phyloP scores from a whole-genome alignment of 2,329 filamentous ascomycete genomes.

The Aspergillus sp. region DNA sequence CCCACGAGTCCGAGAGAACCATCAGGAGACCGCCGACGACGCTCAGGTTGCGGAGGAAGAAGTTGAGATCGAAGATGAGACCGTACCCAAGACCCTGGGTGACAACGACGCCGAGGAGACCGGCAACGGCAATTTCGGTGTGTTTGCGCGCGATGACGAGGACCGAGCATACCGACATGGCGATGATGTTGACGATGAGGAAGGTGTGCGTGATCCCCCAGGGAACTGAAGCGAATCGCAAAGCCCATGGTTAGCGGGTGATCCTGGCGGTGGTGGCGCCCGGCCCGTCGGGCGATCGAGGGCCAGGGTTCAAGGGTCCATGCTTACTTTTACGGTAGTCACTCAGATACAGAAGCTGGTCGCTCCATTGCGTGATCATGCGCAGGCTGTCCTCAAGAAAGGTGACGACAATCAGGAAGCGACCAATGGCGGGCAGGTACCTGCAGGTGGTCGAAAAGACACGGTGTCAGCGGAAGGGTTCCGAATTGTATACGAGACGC shows the following conservation, averaged over 20 bases:
- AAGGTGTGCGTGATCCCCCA: slow-evolving; percentile 87
- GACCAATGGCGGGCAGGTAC: slow-evolving; percentile 90
- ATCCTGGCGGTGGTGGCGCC: neutral
- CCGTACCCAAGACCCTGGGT: slow-evolving; percentile 95
- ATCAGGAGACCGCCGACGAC: slow-evolving; percentile 96
- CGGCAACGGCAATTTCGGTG: slow-evolving; percentile 87
- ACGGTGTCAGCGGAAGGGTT: slow-evolving; percentile 27
- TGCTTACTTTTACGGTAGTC: slow-evolving; percentile 88
- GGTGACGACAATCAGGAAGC: slow-evolving; percentile 96
- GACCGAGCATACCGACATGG: slow-evolving; percentile 77
- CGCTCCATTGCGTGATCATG: slow-evolving; percentile 96
- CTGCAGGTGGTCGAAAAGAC: slow-evolving; percentile 50
- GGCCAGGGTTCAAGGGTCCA: neutral
- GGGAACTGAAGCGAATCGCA: slow-evolving; percentile 63
- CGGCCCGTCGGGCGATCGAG: neutral
- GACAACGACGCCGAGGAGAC: slow-evolving; percentile 86
- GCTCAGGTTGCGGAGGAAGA: slow-evolving; percentile 97
- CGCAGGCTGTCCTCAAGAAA: slow-evolving; percentile 95
- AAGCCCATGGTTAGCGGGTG: slow-evolving; percentile 16
- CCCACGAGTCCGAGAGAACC: slow-evolving; percentile 97
- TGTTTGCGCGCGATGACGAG: slow-evolving; percentile 90
- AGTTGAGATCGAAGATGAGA: slow-evolving; percentile 98
- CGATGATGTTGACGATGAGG: slow-evolving; percentile 83
- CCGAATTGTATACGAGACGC: slow-evolving; percentile 11
- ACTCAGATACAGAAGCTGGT: slow-evolving; percentile 89